A percentile compares a stretch with the other conserved stretches of the same genome.
Evolutionary conservation across 768 basidiomycete species (phyloP).

Genomic region (Leucocoprinus birnbaumii): DNA sequence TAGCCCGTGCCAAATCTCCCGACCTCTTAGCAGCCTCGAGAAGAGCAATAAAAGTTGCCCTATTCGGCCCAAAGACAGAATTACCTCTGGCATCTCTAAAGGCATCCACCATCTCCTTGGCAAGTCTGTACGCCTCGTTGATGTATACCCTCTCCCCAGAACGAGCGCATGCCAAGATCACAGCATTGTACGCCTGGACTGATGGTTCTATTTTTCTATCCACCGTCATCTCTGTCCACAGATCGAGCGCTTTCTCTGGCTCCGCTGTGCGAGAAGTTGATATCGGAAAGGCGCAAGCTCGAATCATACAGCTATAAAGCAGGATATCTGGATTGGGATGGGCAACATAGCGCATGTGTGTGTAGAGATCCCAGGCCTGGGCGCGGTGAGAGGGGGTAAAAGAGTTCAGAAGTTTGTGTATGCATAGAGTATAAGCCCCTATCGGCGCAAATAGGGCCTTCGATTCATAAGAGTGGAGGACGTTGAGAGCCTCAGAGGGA

Average conservation of each 20-base stretch:
- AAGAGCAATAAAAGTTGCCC: constrained; percentile 75
- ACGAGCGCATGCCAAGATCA: constrained; percentile 78
- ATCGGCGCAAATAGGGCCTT: constrained; percentile 64
- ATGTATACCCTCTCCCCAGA: constrained; percentile 63
- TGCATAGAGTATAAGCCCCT: constrained; percentile 68
- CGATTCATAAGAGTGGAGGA: constrained; percentile 73
- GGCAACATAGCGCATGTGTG: constrained; percentile 95
- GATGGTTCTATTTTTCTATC: constrained; percentile 66
- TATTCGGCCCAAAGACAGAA: constrained; percentile 58
- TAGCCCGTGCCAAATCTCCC: constrained; percentile 76
- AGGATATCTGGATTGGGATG: constrained; percentile 74
- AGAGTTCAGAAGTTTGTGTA: constrained; percentile 53
- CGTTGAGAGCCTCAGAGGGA: constrained; percentile 58
- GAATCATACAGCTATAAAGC: constrained; percentile 85
- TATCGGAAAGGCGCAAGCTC: constrained; percentile 66
- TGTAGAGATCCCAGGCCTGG: constrained; percentile 91
- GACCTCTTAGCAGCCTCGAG: constrained; percentile 86
- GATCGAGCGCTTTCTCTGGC: constrained; percentile 88
- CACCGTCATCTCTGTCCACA: constrained; percentile 90
- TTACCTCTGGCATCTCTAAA: constrained; percentile 62
- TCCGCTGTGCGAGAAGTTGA: constrained; percentile 52
- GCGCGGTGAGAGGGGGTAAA: constrained; percentile 54
- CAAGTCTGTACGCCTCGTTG: constrained; percentile 79
- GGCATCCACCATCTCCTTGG: constrained; percentile 83
- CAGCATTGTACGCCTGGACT: constrained; percentile 70